These are phyloP conservation scores for Bretschneidera sinensis DNA, from an alignment of 345 rosid species.

Conservation along the genomic window DNA sequence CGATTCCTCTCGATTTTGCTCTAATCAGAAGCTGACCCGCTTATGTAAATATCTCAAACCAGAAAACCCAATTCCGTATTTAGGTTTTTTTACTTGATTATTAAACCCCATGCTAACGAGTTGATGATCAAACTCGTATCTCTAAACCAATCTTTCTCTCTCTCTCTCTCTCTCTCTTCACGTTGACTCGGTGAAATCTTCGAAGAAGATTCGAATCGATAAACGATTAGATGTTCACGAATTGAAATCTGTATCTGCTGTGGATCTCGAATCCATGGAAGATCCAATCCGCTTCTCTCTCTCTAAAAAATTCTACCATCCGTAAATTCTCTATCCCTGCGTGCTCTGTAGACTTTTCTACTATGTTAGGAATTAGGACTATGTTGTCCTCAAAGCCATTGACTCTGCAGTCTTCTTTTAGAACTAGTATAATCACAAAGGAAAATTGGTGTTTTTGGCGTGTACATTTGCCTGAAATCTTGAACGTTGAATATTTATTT, in stretches of 20 bases:
- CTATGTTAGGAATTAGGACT: no score
- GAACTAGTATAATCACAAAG: no score
- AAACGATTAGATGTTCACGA: not conserved
- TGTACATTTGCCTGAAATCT: no score
- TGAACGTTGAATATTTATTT: no score
- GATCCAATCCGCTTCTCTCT: no score
- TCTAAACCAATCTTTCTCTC: not conserved
- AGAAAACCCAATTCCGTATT: constrained; percentile 6
- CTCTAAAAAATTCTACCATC: no score
- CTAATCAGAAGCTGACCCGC: constrained; percentile 12
- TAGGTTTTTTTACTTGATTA: not conserved
- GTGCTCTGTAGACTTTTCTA: no score
- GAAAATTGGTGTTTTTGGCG: no score
- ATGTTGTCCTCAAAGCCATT: no score
- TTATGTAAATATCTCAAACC: constrained; percentile 1
- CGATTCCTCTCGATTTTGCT: constrained; percentile 2
- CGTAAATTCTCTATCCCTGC: no score
- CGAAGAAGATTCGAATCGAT: constrained; percentile 3
- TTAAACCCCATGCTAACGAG: not conserved
- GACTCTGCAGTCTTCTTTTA: no score
- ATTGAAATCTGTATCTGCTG: not conserved
- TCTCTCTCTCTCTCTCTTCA: no score
- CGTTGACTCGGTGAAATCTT: constrained; percentile 9
- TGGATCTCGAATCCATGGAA: not conserved
- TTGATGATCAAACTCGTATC: not conserved